These are phyloP conservation scores for Amauroascus niger DNA, from an alignment of 2,329 filamentous ascomycete genomes.

Conservation along the genomic window DNA sequence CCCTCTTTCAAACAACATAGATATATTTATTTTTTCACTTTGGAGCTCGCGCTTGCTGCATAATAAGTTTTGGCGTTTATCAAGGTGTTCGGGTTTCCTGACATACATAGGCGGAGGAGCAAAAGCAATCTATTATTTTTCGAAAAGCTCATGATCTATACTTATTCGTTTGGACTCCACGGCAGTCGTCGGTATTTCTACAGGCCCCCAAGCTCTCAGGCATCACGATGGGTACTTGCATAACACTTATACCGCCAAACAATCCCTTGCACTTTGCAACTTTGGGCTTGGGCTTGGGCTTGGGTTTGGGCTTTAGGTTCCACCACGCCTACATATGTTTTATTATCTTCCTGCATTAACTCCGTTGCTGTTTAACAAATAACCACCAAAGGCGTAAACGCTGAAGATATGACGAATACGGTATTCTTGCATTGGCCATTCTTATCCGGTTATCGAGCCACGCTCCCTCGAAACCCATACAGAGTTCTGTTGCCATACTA, in stretches of 20 bases:
- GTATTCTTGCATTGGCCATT: background rate
- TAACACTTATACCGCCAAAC: background rate
- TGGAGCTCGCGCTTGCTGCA: background rate
- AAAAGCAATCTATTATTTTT: background rate
- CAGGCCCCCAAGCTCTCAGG: background rate
- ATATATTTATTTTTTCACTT: background rate
- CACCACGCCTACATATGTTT: background rate
- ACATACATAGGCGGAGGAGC: background rate
- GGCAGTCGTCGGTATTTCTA: background rate
- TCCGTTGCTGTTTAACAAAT: background rate
- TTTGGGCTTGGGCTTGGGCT: no score
- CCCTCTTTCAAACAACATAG: slow-evolving; percentile 47
- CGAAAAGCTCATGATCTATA: background rate
- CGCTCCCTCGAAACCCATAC: background rate
- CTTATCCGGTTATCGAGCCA: background rate
- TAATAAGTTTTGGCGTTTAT: background rate
- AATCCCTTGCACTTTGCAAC: background rate
- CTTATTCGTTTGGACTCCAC: background rate
- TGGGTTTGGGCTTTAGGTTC: background rate
- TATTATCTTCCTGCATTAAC: background rate
- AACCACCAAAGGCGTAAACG: background rate
- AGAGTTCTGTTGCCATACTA: background rate
- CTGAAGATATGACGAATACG: background rate
- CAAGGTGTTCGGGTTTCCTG: background rate
- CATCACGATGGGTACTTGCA: background rate